Conservation (phyloP, 2,329 filamentous ascomycete genomes). For the Dactylellina haptotyla region DNA sequence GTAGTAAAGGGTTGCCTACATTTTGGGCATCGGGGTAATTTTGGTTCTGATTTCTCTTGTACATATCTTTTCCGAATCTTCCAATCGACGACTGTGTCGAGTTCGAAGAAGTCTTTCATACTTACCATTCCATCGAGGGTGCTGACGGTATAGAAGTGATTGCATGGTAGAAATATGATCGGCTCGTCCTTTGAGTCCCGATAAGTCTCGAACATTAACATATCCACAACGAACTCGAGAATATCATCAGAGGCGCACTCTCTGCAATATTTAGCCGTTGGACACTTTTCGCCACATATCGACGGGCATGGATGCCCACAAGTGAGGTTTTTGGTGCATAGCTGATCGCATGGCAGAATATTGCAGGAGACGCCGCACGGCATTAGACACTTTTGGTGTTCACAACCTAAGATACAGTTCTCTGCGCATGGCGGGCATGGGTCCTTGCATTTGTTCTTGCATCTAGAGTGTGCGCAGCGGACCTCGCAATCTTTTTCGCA, state of each 20-base stretch:
- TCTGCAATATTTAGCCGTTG: constrained; percentile 68
- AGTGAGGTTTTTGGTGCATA: constrained; percentile 67
- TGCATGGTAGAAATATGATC: constrained; percentile 71
- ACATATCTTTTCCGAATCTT: constrained; percentile 16
- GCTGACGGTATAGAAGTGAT: constrained; percentile 71
- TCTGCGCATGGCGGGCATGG: constrained; percentile 72
- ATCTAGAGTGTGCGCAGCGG: constrained; percentile 69
- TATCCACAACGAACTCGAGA: constrained; percentile 67
- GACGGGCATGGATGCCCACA: constrained; percentile 75
- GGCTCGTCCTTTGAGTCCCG: constrained; percentile 70
- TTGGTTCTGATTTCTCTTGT: constrained; percentile 22
- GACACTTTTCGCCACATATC: constrained; percentile 73
- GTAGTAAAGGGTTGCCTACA: constrained; percentile 31
- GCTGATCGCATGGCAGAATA: constrained; percentile 71
- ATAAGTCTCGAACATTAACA: constrained; percentile 68
- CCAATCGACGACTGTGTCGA: constrained; percentile 58
- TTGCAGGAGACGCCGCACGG: constrained; percentile 74
- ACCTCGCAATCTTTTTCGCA: constrained; percentile 68
- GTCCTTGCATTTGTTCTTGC: constrained; percentile 68
- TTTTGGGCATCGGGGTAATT: constrained; percentile 28
- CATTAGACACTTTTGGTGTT: constrained; percentile 65
- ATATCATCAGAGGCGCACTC: constrained; percentile 65
- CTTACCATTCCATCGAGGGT: constrained; percentile 72
- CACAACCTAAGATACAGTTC: constrained; percentile 68
- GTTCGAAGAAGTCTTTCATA: constrained; percentile 66